Conservation (phyloP, 345 rosid genomes). For the Dimocarpus longan region DNA sequence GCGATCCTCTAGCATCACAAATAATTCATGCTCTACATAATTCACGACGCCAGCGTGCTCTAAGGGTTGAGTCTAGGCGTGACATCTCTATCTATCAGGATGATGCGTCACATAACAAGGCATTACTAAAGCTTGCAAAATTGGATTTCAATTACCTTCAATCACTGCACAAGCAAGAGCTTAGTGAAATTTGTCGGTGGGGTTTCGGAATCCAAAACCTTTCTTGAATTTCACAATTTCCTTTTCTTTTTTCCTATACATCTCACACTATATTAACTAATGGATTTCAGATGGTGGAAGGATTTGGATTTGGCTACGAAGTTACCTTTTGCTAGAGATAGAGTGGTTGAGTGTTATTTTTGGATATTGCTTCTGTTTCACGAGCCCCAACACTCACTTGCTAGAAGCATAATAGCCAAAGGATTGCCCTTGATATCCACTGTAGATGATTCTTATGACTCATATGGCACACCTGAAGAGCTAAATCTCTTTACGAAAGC, state of each 20-base stretch:
- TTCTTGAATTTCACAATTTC: background rate
- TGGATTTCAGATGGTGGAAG: conserved; percentile 28
- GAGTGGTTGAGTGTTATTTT: conserved; percentile 14
- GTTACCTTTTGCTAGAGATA: conserved; percentile 20
- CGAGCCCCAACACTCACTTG: conserved; percentile 20
- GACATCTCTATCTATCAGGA: conserved; percentile 4
- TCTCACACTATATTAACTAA: background rate
- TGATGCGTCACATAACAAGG: too few relatives aligned
- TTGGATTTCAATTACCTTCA: too few relatives aligned
- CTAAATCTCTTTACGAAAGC: conserved; percentile 14
- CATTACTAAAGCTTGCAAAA: too few relatives aligned
- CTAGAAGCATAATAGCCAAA: conserved; percentile 6
- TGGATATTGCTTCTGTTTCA: background rate
- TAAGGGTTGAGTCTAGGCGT: conserved; percentile 1
- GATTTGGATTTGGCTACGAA: background rate
- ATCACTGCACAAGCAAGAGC: too few relatives aligned
- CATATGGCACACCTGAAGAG: conserved; percentile 13
- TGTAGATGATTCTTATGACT: conserved; percentile 27
- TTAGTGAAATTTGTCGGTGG: too few relatives aligned
- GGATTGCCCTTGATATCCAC: background rate
- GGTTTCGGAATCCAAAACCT: too few relatives aligned
- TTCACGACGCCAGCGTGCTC: conserved; percentile 7
- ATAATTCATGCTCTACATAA: background rate
- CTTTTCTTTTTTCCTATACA: background rate
- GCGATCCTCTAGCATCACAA: background rate